phyloP scores from a whole-genome alignment of 768 basidiomycete genomes.

The Lactarius tabidus region DNA sequence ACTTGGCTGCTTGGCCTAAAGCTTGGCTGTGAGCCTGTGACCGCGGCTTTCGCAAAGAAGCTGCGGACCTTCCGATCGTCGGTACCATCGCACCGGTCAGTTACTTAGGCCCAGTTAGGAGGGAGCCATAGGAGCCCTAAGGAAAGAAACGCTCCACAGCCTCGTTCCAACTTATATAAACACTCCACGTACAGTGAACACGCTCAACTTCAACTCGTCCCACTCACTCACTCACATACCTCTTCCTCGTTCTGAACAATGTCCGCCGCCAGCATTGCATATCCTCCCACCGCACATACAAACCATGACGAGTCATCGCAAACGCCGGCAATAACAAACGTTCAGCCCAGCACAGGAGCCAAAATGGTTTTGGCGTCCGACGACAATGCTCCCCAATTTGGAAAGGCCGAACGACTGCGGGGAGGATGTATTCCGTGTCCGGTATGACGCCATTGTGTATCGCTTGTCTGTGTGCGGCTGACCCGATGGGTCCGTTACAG shows the following conservation, averaged over 20 bases:
- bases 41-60: background rate
- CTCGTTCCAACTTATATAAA: background rate
- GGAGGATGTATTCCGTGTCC: slow-evolving; percentile 24
- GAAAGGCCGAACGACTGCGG: slow-evolving; percentile 19
- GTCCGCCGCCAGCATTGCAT: slow-evolving; percentile 13
- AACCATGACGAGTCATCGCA: slow-evolving; percentile 1
- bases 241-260: slow-evolving; percentile 4
- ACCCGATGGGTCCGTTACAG: background rate
- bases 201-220: background rate
- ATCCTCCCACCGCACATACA: slow-evolving; percentile 17
- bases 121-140: background rate
- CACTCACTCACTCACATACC: background rate
- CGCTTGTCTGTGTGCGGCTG: no score
- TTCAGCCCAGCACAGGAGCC: slow-evolving; percentile 9
- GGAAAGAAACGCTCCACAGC: background rate
- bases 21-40: no score
- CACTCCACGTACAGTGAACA: background rate
- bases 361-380: slow-evolving; percentile 2
- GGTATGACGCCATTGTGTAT: slow-evolving; percentile 1
- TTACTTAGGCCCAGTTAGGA: background rate
- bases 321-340: slow-evolving; percentile 7
- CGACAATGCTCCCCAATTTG: background rate
- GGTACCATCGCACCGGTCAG: background rate
- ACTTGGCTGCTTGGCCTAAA: no score
- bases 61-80: background rate